These are phyloP conservation scores for Hirsutella rhossiliensis DNA, from an alignment of 2,329 filamentous ascomycete species.

Conservation along the genomic window DNA sequence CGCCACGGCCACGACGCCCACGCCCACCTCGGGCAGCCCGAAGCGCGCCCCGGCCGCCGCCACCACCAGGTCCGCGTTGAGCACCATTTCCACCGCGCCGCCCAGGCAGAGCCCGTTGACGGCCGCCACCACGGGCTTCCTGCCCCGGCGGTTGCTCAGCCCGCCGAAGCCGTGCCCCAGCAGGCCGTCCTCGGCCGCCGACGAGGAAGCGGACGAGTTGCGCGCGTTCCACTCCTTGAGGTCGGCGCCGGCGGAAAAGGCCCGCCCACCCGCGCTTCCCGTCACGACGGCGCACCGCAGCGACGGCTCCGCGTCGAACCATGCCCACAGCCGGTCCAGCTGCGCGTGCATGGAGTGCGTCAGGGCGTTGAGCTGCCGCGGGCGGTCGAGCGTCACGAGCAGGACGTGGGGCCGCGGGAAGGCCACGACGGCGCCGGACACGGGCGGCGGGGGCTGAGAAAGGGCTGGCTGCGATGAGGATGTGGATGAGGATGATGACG, in stretches of 20 bases:
- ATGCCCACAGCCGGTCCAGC: constrained; percentile 38
- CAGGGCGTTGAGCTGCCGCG: constrained; percentile 46
- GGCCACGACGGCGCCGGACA: constrained; percentile 28
- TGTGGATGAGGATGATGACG: neutral
- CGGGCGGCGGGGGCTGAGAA: constrained; percentile 22
- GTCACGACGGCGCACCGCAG: constrained; percentile 52
- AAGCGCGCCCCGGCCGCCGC: constrained; percentile 48
- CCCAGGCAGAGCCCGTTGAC: constrained; percentile 67
- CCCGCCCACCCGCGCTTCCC: constrained; percentile 48
- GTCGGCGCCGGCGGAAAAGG: constrained; percentile 59
- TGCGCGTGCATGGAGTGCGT: constrained; percentile 33
- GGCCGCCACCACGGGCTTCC: constrained; percentile 66
- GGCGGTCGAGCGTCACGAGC: constrained; percentile 48
- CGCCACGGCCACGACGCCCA: constrained; percentile 59
- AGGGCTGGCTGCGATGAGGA: neutral
- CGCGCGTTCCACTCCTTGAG: constrained; percentile 47
- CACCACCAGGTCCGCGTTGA: constrained; percentile 62
- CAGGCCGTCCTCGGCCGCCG: neutral
- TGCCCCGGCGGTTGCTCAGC: constrained; percentile 51
- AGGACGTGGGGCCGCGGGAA: constrained; percentile 43
- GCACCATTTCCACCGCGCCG: constrained; percentile 64
- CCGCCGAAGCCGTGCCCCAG: constrained; percentile 47
- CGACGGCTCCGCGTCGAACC: constrained; percentile 50
- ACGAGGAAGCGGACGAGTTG: neutral
- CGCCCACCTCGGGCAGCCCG: constrained; percentile 57